Percentiles rank a stretch among this genome's conserved stretches.
phyloP scores from a whole-genome alignment of 768 basidiomycete genomes.

The Termitomyces sp. region DNA sequence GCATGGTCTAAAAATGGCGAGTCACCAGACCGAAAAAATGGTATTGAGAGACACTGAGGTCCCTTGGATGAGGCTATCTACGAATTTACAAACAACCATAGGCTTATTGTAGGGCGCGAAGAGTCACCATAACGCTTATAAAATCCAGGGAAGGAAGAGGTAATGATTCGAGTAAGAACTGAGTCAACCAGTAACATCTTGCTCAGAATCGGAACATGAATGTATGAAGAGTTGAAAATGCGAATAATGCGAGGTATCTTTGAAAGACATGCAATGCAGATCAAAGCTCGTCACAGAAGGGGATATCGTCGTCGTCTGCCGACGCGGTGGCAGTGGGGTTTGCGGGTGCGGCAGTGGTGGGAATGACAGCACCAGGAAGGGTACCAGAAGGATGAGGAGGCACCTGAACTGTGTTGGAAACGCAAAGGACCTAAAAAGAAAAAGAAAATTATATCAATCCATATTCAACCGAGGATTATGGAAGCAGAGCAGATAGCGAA shows the following conservation, averaged over 20 bases:
- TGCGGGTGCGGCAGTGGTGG: constrained; percentile 24
- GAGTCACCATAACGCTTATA: neutral
- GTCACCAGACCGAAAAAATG: constrained; percentile 3
- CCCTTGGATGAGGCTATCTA: constrained; percentile 9
- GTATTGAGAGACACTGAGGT: constrained; percentile 3
- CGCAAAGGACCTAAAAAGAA: constrained; percentile 49
- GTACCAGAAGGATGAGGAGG: constrained; percentile 33
- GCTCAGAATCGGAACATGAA: constrained; percentile 1
- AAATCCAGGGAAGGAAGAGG: neutral
- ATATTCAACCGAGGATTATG: neutral
- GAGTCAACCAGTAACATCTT: constrained; percentile 17
- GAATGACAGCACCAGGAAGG: constrained; percentile 22
- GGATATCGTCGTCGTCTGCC: constrained; percentile 33
- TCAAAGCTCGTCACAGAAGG: constrained; percentile 49
- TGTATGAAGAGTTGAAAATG: neutral
- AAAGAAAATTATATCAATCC: neutral
- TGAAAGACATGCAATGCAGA: neutral
- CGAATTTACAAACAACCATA: neutral
- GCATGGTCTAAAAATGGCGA: neutral
- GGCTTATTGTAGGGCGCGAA: neutral
- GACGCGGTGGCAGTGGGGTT: constrained; percentile 17
- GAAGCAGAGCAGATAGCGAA: too few species aligned
- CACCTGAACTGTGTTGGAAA: constrained; percentile 29
- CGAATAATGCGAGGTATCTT: constrained; percentile 8
- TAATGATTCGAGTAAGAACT: constrained; percentile 1